Base-by-base conservation (phyloP, 331 rosid genomes). In the Malus hybrid region DNA sequence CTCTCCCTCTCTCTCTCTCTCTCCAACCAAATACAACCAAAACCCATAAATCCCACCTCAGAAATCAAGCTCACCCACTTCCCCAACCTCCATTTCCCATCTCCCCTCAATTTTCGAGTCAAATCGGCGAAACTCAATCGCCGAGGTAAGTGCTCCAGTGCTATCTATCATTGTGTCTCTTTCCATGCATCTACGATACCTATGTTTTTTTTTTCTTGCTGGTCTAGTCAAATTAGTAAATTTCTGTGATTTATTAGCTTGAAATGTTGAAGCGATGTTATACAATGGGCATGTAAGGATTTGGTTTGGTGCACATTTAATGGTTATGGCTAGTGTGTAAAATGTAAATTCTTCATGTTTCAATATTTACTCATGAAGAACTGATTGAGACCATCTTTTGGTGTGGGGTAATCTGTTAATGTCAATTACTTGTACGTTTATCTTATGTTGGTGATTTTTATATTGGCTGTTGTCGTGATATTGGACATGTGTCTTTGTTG, bases 401-500 rank as follows among this genome's bases (percentile, higher is more conserved):
- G 39, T 8, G 39, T 19, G 46, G 20, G 22, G 19, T 13, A 6
- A 13, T 29, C n/a, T 13, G 16, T 60, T 60, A 15, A 63, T n/a
- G 55, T 20, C 42, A 28, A 24, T 6, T 5, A 52, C 46, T 70
- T 70, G 5, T 31, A 33, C 33, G 39, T 12, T 4, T 32, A 32
- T 33, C 39, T 33, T 33, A 6, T 33, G 39, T 33, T 33, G 39
- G 39, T 33, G 39, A 33, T 33, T 65, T 19, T 44, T 3, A 20
- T 46, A 34, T 62, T 52, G n/a, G 64, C 4, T 33, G 16, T 67
- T 61, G 70, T 66, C 14, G 29, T 79, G 24, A 50, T 73, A 36
- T 50, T 39, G 94, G 48, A 90, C 83, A 65, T 93, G 98, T 80
- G 93, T 79, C 69, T 93, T 93, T 69, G 87, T 93, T 70, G 98